Evolutionary conservation across 2,329 filamentous ascomycete genomes (phyloP).

Genomic region (Fusarium sp.): DNA sequence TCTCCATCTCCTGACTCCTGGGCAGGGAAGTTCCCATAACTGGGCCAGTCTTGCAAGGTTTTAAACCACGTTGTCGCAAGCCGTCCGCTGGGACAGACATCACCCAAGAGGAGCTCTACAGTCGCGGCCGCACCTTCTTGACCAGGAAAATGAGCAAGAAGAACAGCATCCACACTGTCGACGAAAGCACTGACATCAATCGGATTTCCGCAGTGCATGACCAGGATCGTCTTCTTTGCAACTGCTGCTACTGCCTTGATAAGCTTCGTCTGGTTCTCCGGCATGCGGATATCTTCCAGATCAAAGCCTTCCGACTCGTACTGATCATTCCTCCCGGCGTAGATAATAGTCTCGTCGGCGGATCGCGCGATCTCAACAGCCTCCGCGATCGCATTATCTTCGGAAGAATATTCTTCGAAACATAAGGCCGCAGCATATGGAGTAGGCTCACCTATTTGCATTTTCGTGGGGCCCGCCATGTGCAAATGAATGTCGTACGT

Average conservation of each 20-base stretch:
- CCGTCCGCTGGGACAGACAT: slow-evolving; percentile 21
- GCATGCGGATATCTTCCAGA: slow-evolving; percentile 21
- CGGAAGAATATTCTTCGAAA: slow-evolving; percentile 33
- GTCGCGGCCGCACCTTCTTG: slow-evolving; percentile 29
- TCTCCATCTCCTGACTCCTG: background rate
- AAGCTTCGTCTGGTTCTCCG: slow-evolving; percentile 20
- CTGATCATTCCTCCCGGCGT: slow-evolving; percentile 32
- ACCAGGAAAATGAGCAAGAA: slow-evolving; percentile 31
- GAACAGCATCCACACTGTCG: slow-evolving; percentile 21
- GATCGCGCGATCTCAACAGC: slow-evolving; percentile 15
- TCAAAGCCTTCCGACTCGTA: slow-evolving; percentile 35
- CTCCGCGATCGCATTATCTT: slow-evolving; percentile 12
- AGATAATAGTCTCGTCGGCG: slow-evolving; percentile 18
- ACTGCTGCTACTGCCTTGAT: slow-evolving; percentile 26
- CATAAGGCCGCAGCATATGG: slow-evolving; percentile 17
- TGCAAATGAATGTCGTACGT: slow-evolving; percentile 10
- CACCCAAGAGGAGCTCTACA: slow-evolving; percentile 15
- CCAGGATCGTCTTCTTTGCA: slow-evolving; percentile 18
- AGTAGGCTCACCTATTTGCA: background rate
- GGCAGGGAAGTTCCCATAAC: slow-evolving; percentile 25
- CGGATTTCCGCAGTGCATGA: slow-evolving; percentile 32
- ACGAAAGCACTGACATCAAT: slow-evolving; percentile 26
- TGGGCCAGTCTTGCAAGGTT: slow-evolving; percentile 25
- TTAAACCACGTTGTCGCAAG: slow-evolving; percentile 34
- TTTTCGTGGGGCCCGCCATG: slow-evolving; percentile 6